phyloP scores from a whole-genome alignment of 306 rosid species.

The Nissolia schottii region DNA sequence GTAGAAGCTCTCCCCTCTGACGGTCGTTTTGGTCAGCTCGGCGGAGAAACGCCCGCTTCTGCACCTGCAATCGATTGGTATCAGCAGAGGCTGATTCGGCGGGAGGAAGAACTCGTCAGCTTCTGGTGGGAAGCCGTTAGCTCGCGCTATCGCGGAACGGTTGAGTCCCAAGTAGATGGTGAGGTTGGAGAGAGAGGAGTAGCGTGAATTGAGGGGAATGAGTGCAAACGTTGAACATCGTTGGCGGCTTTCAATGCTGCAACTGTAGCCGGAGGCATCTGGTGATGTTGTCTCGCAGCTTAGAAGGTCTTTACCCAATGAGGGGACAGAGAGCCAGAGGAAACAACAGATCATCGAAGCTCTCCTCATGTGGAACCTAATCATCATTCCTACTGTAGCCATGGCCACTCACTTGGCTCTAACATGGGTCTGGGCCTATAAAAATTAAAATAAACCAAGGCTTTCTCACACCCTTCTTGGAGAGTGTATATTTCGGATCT shows the following conservation, averaged over 20 bases:
- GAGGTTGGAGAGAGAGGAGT: constrained; percentile 69
- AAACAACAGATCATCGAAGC: constrained; percentile 44
- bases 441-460: constrained; percentile 31
- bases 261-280: constrained; percentile 47
- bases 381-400: constrained; percentile 41
- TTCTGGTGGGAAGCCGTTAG: constrained; percentile 64
- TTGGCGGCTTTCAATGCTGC: constrained; percentile 52
- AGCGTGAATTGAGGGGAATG: constrained; percentile 56
- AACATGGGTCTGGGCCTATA: constrained; percentile 34
- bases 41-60: constrained; percentile 46
- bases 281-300: constrained; percentile 47
- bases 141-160: constrained; percentile 43
- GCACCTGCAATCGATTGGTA: constrained; percentile 78
- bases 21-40: constrained; percentile 44
- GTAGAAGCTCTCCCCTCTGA: constrained; percentile 66
- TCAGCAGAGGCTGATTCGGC: constrained; percentile 50
- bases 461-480: constrained; percentile 36
- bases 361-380: constrained; percentile 39
- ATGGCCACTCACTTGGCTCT: constrained; percentile 32
- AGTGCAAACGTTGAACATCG: constrained; percentile 68
- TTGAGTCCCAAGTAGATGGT: constrained; percentile 67
- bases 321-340: constrained; percentile 42
- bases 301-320: constrained; percentile 38
- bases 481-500: constrained; percentile 58
- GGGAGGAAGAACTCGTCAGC: constrained; percentile 63